These are phyloP conservation scores for Berberis vulgaris DNA, from an alignment of 164 flowering plant species.

Conservation along the genomic window DNA sequence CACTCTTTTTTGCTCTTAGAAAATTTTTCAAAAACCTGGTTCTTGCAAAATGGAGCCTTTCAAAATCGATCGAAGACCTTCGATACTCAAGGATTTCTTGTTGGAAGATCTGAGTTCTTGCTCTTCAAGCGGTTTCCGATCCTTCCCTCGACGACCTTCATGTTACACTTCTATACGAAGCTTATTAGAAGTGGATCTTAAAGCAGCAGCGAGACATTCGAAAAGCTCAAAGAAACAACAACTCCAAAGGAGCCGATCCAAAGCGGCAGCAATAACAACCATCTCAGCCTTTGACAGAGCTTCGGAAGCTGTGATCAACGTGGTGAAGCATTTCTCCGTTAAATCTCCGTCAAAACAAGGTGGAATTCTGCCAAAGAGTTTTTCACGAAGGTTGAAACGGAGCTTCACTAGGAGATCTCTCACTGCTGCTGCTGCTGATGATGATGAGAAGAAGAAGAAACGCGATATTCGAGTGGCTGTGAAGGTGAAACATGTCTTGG, in stretches of 20 bases:
- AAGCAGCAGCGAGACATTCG: neutral
- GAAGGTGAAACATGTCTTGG: constrained; percentile 29
- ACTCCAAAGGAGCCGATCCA: constrained; percentile 12
- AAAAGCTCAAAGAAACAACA: constrained; percentile 3
- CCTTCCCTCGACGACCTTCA: constrained; percentile 39
- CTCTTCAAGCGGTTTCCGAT: constrained; percentile 58
- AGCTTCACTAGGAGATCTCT: constrained; percentile 45
- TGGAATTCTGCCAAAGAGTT: constrained; percentile 31
- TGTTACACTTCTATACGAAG: constrained; percentile 37
- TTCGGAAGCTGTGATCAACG: constrained; percentile 38
- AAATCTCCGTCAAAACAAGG: constrained; percentile 17
- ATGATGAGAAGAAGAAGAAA: neutral
- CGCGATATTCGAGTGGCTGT: constrained; percentile 8
- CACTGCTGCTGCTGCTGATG: too few species aligned
- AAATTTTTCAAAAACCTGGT: too few species aligned
- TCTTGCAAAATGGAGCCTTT: too few species aligned
- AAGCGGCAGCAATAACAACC: constrained; percentile 18
- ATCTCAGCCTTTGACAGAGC: constrained; percentile 48
- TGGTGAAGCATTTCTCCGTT: constrained; percentile 36
- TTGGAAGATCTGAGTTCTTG: constrained; percentile 57
- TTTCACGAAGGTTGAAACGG: constrained; percentile 29
- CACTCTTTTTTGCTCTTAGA: too few species aligned
- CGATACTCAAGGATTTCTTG: constrained; percentile 58
- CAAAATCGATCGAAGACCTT: neutral
- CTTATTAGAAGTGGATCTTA: constrained; percentile 42